Conservation (phyloP, 2,329 filamentous ascomycete species). For the Magnaporthiopsis poae region DNA sequence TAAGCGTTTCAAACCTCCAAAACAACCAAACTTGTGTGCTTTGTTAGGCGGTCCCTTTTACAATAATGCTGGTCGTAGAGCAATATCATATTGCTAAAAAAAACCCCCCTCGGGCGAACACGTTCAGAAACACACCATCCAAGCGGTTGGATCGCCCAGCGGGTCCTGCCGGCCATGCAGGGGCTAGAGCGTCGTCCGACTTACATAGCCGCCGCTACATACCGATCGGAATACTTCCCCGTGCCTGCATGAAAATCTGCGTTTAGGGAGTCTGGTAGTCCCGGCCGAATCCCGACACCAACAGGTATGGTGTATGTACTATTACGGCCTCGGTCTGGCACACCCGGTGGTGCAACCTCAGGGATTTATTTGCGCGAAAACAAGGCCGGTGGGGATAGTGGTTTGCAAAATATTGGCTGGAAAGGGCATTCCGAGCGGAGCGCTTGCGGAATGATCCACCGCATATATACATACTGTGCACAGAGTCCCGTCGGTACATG, state of each 20-base stretch:
- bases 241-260: neutral
- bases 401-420: neutral
- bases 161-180: neutral
- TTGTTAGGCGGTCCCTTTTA: too few species aligned
- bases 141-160: neutral
- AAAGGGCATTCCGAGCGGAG: neutral
- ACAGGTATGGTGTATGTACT: too few species aligned
- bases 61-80: too few species aligned
- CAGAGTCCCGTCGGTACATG: neutral
- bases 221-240: neutral
- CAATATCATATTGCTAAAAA: too few species aligned
- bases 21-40: too few species aligned
- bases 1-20: too few species aligned
- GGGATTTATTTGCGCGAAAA: neutral
- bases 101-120: too few species aligned
- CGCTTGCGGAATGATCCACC: neutral
- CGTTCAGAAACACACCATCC: neutral
- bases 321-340: neutral
- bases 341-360: neutral
- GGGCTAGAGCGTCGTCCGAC: neutral
- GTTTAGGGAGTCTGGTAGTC: neutral
- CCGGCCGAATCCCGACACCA: too few species aligned
- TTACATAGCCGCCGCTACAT: neutral
- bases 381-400: neutral
- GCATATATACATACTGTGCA: neutral